Base-by-base conservation (phyloP, 1,284 basidiomycete species). In the Marasmius tenuissimus region DNA sequence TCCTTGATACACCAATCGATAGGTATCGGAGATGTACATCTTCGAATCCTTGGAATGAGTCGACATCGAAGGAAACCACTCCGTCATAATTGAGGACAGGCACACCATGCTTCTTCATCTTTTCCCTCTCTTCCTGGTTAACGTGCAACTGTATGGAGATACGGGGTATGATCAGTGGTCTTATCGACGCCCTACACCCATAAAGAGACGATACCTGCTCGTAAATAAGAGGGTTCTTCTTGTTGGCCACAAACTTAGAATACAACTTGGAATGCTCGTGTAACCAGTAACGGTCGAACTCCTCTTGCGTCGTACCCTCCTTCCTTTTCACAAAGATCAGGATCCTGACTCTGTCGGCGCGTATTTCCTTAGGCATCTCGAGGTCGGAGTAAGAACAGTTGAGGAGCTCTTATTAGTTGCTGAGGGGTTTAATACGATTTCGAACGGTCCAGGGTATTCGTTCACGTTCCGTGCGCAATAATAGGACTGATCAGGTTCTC, bases 261-360 rank as follows among this genome's bases (percentile, higher is more conserved):
- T 39, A 33, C 16, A 58, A 14, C 33, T 35, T 58, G 12, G 57
- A 58, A 35, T 58, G 40, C 7, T 47, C 45, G 27, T 49, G 14
- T 12, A 58, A 20, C 57, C 57, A 58, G 35, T 58, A 37, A 7
- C 27, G 40, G 4, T 49, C 45, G 20, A 58, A 58, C 57, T 58
- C 57, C n/a, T 58, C 57, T 9, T 35, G 16, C 33, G 57, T 34
- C 18, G 49, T 34, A 8, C 14, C 18, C 8, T 20, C 9, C 33
- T 47, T 27, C 37, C 20, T 58, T 14, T 27, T 47, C 27, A 49
- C 33, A 35, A 58, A 49, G 16, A 45, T n/a, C 20, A 58, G 33
- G 11, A 35, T 34, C 20, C 42, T 39, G 22, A 48, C 33, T n/a
- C 57, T 40, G 45, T 58, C 57, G 14, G 57, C 48, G 33, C 57